Evolutionary conservation across 129 eudicot species (phyloP), one percentile per base, ranked within the genome.

Genomic region (Apium graveolens): DNA sequence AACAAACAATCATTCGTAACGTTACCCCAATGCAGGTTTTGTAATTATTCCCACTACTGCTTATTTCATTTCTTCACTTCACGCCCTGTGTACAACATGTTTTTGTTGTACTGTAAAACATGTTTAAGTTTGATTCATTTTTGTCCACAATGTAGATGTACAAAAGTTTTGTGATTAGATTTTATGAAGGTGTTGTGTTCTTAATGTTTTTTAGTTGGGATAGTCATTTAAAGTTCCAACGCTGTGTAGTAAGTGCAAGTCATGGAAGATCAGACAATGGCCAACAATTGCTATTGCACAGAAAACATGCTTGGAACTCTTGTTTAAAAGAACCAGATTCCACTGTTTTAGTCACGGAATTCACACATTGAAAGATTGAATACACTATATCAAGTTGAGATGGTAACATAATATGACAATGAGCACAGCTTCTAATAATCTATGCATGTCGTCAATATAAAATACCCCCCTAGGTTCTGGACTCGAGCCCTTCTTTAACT

Each of bases 381-480:
- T 65, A 60, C 69, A 62, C 34, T 62, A 31, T 1, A 31, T 31
- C 70, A 63, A 11, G 35, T 63, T 27, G 41, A 38, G 5, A 38
- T 38, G 37, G 20, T 63, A 24, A 60, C 5, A 60, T 21, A 60
- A 57, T 0, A 57, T 49, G 57, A 18, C 57, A 49, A 14, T n/a
- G 11, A 26, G 3, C 38, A 29, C 38, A 65, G 38, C 42, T 44
- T 44, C 48, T 69, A 69, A 34, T 37, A 34, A 16, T 70, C 42
- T 37, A 16, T 27, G 41, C 37, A 29, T 29, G 8, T 68, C 73
- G n/a, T n/a, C n/a, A n/a, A n/a, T n/a, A n/a, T n/a, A n/a, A 57
- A 73, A 34, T 63, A 26, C 48, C 44, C 62, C 74, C 16, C 83
- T 12, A 57, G 73, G 74, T 80, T 55, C 71, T 65, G 38, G 38